Evolutionary conservation across 1,284 basidiomycete species (phyloP).

Genomic region (Uromyces viciae-fabae): DNA sequence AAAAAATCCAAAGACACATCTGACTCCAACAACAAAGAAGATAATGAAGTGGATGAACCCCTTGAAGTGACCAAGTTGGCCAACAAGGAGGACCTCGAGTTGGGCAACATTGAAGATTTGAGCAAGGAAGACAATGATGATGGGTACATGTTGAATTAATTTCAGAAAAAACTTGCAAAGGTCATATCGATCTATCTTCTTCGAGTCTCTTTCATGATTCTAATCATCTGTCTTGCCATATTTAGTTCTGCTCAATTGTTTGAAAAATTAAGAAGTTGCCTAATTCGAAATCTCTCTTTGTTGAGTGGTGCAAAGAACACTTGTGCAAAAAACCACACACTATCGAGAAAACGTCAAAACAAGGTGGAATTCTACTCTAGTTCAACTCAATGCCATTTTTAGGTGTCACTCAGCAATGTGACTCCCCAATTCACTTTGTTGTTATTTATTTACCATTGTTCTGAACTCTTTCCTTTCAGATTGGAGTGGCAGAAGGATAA

Average conservation of each 20-base stretch:
- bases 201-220: too few species aligned
- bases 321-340: not conserved
- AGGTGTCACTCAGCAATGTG: not conserved
- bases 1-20: too few species aligned
- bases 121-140: not conserved
- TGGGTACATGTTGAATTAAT: not conserved
- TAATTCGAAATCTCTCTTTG: not conserved
- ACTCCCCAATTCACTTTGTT: not conserved
- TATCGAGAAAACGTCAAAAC: not conserved
- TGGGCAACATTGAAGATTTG: not conserved
- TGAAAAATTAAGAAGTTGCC: not conserved
- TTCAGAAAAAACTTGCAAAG: not conserved
- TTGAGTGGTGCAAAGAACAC: not conserved
- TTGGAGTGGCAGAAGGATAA: constrained; percentile 10
- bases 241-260: not conserved
- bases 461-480: too few species aligned
- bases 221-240: too few species aligned
- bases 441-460: not conserved
- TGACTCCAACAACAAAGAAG: not conserved
- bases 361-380: not conserved
- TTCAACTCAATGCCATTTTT: not conserved
- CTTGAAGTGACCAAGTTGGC: too few species aligned
- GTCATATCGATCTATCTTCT: too few species aligned
- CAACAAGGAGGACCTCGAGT: not conserved
- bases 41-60: not conserved